A percentile compares a stretch with the other conserved stretches of the same genome.
Conservation (phyloP, 2,329 filamentous ascomycete species). For the Fusarium lyarnte region DNA sequence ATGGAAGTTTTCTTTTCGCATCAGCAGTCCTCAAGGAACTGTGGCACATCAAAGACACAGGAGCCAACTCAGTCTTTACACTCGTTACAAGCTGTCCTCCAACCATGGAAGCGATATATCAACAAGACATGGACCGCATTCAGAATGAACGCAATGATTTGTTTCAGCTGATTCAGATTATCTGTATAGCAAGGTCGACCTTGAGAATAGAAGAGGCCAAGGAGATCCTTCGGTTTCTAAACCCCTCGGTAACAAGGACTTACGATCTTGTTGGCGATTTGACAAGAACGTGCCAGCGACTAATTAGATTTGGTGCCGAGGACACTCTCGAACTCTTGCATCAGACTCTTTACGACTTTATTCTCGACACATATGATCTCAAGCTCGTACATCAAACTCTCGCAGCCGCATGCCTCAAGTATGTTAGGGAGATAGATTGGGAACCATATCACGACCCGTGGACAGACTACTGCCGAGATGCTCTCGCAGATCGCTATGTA, state of each 20-base stretch:
- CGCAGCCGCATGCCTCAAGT: constrained; percentile 20
- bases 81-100: constrained; percentile 30
- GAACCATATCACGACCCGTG: neutral
- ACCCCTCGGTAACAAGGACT: constrained; percentile 23
- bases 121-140: constrained; percentile 36
- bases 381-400: constrained; percentile 18
- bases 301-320: constrained; percentile 26
- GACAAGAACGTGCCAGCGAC: constrained; percentile 24
- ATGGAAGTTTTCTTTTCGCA: constrained; percentile 35
- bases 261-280: constrained; percentile 31
- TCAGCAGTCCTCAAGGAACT: constrained; percentile 34
- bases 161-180: constrained; percentile 28
- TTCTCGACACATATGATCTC: constrained; percentile 30
- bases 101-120: constrained; percentile 37
- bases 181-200: constrained; percentile 22
- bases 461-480: neutral
- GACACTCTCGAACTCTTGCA: constrained; percentile 33
- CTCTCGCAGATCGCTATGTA: neutral
- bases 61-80: constrained; percentile 33
- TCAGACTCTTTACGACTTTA: constrained; percentile 37
- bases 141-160: constrained; percentile 24
- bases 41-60: constrained; percentile 35
- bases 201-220: constrained; percentile 19
- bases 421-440: constrained; percentile 21
- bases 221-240: constrained; percentile 31